A percentile compares a stretch with the other conserved stretches of the same genome.
Evolutionary conservation across 768 basidiomycete species (phyloP).

Genomic region (Lyophyllum semitale): DNA sequence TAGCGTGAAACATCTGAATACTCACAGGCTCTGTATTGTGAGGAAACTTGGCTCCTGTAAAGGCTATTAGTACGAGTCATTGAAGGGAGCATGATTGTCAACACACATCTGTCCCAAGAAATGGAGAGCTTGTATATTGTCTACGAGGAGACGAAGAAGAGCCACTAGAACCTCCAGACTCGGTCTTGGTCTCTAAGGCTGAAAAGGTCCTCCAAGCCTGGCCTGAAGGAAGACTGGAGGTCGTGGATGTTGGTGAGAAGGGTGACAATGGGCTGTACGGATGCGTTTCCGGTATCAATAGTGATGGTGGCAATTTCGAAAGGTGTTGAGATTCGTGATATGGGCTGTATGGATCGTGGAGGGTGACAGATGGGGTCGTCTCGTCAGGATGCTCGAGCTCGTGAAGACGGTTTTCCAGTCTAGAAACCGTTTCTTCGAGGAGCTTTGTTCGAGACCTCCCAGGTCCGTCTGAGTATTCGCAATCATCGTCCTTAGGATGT

Average conservation of each 20-base stretch:
- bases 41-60: conserved; percentile 40
- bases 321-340: conserved; percentile 31
- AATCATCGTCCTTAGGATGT: conserved; percentile 64
- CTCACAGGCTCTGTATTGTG: conserved; percentile 40
- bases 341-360: conserved; percentile 51
- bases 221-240: conserved; percentile 50
- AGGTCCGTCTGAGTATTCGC: conserved; percentile 70
- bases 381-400: conserved; percentile 58
- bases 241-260: conserved; percentile 45
- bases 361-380: conserved; percentile 45
- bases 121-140: conserved; percentile 35
- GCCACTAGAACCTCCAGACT: conserved; percentile 46
- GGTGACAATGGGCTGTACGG: conserved; percentile 35
- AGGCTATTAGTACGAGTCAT: conserved; percentile 1
- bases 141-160: conserved; percentile 40
- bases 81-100: background rate
- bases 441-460: conserved; percentile 60
- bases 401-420: conserved; percentile 56
- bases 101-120: conserved; percentile 42
- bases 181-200: conserved; percentile 37
- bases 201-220: conserved; percentile 41
- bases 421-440: conserved; percentile 59
- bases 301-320: conserved; percentile 33
- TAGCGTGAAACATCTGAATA: conserved; percentile 1
- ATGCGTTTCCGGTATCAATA: conserved; percentile 32